Evolutionary conservation across 2,329 filamentous ascomycete species (phyloP).

Genomic region (Phymatotrichopsis omnivora): DNA sequence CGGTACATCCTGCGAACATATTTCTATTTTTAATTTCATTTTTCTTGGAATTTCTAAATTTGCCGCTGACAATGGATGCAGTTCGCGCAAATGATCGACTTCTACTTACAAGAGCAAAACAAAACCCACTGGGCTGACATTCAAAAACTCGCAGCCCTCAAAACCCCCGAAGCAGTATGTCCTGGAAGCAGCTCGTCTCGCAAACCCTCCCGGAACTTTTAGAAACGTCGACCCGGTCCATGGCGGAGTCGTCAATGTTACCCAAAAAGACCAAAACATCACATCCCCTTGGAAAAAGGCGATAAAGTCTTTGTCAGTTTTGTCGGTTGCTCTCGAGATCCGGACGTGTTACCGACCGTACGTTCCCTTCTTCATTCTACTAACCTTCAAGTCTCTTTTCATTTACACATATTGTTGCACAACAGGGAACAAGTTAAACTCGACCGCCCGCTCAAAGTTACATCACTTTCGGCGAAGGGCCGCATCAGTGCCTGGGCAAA

Average conservation of each 20-base stretch:
- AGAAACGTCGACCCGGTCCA: conserved; percentile 41
- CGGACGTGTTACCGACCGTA: conserved; percentile 51
- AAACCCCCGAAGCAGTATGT: conserved; percentile 53
- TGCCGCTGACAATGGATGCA: neutral
- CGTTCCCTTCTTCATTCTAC: conserved; percentile 1
- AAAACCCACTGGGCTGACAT: conserved; percentile 50
- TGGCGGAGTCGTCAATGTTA: conserved; percentile 38
- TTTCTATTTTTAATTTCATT: too few relatives aligned
- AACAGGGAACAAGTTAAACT: conserved; percentile 45
- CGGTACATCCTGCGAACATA: too few relatives aligned
- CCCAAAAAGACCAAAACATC: conserved; percentile 10
- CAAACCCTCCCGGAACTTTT: conserved; percentile 52
- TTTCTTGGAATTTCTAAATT: neutral
- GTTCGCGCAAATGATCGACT: conserved; percentile 64
- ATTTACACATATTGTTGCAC: neutral
- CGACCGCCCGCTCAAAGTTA: conserved; percentile 54
- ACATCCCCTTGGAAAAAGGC: conserved; percentile 44
- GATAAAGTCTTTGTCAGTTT: conserved; percentile 56
- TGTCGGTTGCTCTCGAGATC: conserved; percentile 44
- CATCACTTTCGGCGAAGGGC: conserved; percentile 53
- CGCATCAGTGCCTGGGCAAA: conserved; percentile 52
- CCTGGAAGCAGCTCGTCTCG: conserved; percentile 61
- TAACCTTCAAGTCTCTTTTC: neutral
- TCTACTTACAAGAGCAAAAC: conserved; percentile 53
- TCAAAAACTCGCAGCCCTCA: conserved; percentile 47